Evolutionary conservation across 83 land plant genomes (phyloP), one percentile per base, ranked within the genome.

Genomic region (Larix sibirica): DNA sequence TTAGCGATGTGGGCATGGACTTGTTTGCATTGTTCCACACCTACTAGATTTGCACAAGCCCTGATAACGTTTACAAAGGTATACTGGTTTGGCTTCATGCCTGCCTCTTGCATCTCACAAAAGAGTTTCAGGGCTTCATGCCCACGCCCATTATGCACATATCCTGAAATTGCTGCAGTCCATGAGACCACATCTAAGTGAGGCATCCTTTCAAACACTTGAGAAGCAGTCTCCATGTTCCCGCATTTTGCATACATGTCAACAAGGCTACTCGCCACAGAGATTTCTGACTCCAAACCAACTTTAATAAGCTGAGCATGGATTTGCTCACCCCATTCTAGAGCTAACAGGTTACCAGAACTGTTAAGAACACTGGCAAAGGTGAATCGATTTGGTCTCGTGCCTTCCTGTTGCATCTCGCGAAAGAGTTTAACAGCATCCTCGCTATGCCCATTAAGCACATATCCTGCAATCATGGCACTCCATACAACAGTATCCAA

Each of bases 171-270:
- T 74, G 88, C 67, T 3, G 90, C 73, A 33, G 89, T 83, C 92
- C 92, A 92, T 13, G 92, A 70, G 38, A 90, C 67, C 5, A 88
- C 58, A 67, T 90, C 88, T 65, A 84, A 88, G 14, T 85, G 50
- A 59, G 83, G 85, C 87, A 92, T 88, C 85, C 54, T 64, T 73
- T 90, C 94, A 56, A 92, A 90, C 86, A 92, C 33, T 26, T 14
- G 31, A 1, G 86, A 81, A 21, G 92, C 94, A 77, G 54, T 17
- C 1, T 21, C 6, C 18, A 92, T 12, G 47, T 59, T 1, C 23
- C 74, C 86, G 24, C 40, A 44, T 60, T 88, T 90, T 0, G 86
- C 83, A 79, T 85, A 92, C 20, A 16, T 58, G 23, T 79, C 56
- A 2, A 92, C 54, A 47, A 47, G 54, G 54, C 54, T 47, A 47